Evolutionary conservation across 2,329 filamentous ascomycete genomes (phyloP).

Genomic region (Fusarium nisikadoi): DNA sequence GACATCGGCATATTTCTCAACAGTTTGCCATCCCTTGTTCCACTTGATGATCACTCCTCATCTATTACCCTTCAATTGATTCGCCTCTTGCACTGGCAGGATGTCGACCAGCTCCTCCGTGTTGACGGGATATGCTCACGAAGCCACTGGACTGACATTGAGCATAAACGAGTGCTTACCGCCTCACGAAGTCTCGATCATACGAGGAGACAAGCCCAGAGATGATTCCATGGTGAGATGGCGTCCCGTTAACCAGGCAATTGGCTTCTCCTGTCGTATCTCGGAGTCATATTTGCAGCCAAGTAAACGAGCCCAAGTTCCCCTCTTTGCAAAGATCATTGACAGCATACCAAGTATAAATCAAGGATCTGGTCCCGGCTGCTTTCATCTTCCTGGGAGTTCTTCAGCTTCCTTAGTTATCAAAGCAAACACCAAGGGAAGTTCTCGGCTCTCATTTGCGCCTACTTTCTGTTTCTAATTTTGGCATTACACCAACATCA

Average conservation of each 20-base stretch:
- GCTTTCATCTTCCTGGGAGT: neutral
- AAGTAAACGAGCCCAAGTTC: neutral
- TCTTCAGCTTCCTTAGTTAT: slow-evolving; percentile 17
- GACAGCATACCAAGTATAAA: slow-evolving; percentile 27
- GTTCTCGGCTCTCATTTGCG: slow-evolving; percentile 8
- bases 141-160: slow-evolving; percentile 1
- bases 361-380: slow-evolving; percentile 1
- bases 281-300: slow-evolving; percentile 14
- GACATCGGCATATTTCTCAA: slow-evolving; percentile 39
- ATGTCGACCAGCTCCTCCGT: neutral
- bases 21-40: neutral
- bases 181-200: neutral
- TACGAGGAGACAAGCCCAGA: neutral
- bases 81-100: neutral
- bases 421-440: neutral
- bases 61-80: neutral
- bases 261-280: slow-evolving; percentile 9
- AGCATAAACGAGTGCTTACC: slow-evolving; percentile 12
- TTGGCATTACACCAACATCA: neutral
- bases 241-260: neutral
- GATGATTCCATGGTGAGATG: neutral
- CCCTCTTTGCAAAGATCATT: neutral
- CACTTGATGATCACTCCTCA: neutral
- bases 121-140: slow-evolving; percentile 4
- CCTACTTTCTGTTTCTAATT: slow-evolving; percentile 17